Base-by-base conservation (phyloP, 805 yeast genomes). In the Tetrapisispora fleetii region DNA sequence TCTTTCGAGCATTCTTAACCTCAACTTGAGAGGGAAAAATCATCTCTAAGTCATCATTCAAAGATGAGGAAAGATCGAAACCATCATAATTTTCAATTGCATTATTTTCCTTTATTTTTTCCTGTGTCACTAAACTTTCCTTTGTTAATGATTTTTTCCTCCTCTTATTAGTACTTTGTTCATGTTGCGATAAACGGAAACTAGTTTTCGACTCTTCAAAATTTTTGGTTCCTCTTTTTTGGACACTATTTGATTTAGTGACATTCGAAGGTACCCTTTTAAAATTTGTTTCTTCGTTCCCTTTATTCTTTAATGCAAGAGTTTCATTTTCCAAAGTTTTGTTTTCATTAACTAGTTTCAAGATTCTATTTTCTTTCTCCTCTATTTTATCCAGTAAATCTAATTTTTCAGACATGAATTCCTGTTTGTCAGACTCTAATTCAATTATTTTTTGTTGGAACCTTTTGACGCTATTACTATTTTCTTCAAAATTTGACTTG, bases 1-100 rank as follows among this genome's bases (percentile, higher is more conserved):
- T 50, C 17, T 45, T 50, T 32, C 54, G 58, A 5, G 47, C 39
- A 18, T 35, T 33, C 27, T 48, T 55, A 2, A 54, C 37, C 28
- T 55, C 52, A n/a, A 57, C 53, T 6, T 62, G 65, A 11, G 67
- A 64, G 3, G 68, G 65, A 41, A 58, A 56, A 0, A 67, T 60
- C 42, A 62, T 48, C 45, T 64, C 68, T 6, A 63, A 50, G 47
- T 62, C 68, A 47, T 63, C 67, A 44, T 56, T 58, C 3, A 58
- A 43, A 10, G 67, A 63, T 1, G 66, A 60, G 1, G 67, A 59
- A 18, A 64, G 54, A 38, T 63, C 67, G 47, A 64, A 64, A 28
- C 57, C 63, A 50, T 64, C 68, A n/a, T 44, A 30, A 13, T 40
- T 38, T 17, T 36, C n/a, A 13, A 36, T n/a, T 4, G 6, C n/a